Base-by-base conservation (phyloP, 805 yeast species). In the Yamadazyma akitaensis region DNA sequence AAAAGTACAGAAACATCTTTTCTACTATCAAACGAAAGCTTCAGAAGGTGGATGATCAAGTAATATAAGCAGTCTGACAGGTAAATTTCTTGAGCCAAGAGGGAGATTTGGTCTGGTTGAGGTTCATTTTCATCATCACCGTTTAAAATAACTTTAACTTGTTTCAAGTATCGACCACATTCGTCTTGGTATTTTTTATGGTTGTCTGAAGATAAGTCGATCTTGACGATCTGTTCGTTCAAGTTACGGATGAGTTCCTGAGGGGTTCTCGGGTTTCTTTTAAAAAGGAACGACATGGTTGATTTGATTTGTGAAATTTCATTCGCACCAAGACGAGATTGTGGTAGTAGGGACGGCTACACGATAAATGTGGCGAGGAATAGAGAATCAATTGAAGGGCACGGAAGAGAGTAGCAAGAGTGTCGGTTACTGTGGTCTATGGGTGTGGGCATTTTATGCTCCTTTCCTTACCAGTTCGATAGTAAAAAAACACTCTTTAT, bases 201-300 rank as follows among this genome's bases (percentile, higher is more conserved):
- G 44, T 50, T 60, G 44, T 59, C 63, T 26, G 58, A 58, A 7
- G 68, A 56, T 10, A 62, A 51, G 50, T 82, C 87, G 17, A 85
- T 70, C 60, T 85, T 85, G 13, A 73, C 61, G 10, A 90, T 74
- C 57, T 81, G 87, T 40, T 92, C 98, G 51, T 80, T 79, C 51
- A 90, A 73, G 6, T 83, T 81, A 41, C 88, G 76, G 2, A 89
- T 85, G 48, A 90, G 77, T 59, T 92, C 99, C 16, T 79, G 79
- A 2, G 97, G 96, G 0, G 96, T 83, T 64, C 89, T 90, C 9
- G 96, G 96, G 60, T 84, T 88, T 59, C 96, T 77, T 54, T 89
- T 87, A 76, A 94, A 92, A 56, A 94, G 72, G 59, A 92, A 92
- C 11, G 97, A 86, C 97, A 91, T 89, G 36, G 36, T 16, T n/a